Percentiles rank a stretch among this genome's conserved stretches.
Conservation (phyloP, 305 asterid species). For the Nicotiana rustica region DNA sequence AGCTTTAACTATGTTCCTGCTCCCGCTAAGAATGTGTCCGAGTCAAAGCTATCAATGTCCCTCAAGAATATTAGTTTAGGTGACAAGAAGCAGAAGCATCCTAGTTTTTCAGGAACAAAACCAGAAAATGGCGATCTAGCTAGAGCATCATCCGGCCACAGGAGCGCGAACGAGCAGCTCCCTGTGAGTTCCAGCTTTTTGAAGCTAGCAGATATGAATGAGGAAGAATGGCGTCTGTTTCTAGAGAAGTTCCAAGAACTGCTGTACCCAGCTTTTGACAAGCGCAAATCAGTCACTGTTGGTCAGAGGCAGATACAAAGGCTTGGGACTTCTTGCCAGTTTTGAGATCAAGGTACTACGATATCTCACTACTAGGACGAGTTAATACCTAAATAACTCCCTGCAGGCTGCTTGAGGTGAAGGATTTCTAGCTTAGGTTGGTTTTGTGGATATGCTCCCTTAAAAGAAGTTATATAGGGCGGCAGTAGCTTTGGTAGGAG, state of each 20-base stretch:
- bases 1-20: conserved; percentile 40
- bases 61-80: conserved; percentile 63
- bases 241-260: conserved; percentile 83
- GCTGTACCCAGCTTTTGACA: conserved; percentile 71
- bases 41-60: conserved; percentile 68
- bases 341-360: conserved; percentile 62
- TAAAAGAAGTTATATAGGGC: conserved; percentile 38
- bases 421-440: conserved; percentile 48
- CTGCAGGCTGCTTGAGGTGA: conserved; percentile 50
- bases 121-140: conserved; percentile 50
- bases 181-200: conserved; percentile 81
- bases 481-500: conserved; percentile 34
- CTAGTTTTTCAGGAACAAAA: conserved; percentile 56
- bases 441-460: conserved; percentile 41
- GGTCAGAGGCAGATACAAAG: conserved; percentile 90
- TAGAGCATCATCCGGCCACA: conserved; percentile 74
- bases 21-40: conserved; percentile 38
- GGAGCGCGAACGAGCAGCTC: conserved; percentile 95
- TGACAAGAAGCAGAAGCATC: conserved; percentile 62
- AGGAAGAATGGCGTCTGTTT: conserved; percentile 80
- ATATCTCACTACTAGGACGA: conserved; percentile 36
- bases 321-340: conserved; percentile 99
- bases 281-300: conserved; percentile 60
- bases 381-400: conserved; percentile 44
- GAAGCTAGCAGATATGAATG: conserved; percentile 87